Conservation (phyloP, 2,329 filamentous ascomycete species). For the Penicillium sp. region DNA sequence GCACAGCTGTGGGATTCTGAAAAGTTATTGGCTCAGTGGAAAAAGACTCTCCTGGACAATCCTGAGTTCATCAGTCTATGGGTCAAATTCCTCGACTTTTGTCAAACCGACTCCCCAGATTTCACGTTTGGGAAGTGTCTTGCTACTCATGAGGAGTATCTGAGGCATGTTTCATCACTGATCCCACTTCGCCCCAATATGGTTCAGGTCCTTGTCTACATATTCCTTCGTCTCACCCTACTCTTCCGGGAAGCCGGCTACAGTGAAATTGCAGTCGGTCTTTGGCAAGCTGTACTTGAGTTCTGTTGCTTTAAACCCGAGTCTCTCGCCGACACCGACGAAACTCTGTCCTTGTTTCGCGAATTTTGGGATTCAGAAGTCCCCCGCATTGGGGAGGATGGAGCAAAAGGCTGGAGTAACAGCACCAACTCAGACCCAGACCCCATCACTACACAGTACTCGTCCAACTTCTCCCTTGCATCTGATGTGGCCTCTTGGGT, state of each 20-base stretch:
- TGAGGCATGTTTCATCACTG: constrained; percentile 42
- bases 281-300: constrained; percentile 84
- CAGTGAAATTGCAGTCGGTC: constrained; percentile 70
- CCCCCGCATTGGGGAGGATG: constrained; percentile 72
- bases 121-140: constrained; percentile 71
- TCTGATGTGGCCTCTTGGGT: constrained; percentile 49
- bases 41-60: constrained; percentile 57
- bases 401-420: constrained; percentile 68
- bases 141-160: constrained; percentile 59
- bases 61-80: constrained; percentile 66
- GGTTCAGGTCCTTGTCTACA: constrained; percentile 58
- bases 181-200: constrained; percentile 11
- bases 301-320: constrained; percentile 61
- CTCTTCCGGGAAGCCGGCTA: constrained; percentile 78
- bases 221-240: constrained; percentile 72
- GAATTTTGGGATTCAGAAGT: constrained; percentile 88
- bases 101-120: constrained; percentile 64
- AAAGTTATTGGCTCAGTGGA: constrained; percentile 65
- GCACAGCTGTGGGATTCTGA: constrained; percentile 70
- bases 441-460: constrained; percentile 27
- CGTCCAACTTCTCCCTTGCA: constrained; percentile 21
- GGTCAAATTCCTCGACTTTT: constrained; percentile 71
- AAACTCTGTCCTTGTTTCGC: constrained; percentile 52
- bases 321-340: constrained; percentile 18
- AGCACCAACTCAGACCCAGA: constrained; percentile 33